Conservation (phyloP, 1,139 yeast species). For the Geotrichum reessii region DNA sequence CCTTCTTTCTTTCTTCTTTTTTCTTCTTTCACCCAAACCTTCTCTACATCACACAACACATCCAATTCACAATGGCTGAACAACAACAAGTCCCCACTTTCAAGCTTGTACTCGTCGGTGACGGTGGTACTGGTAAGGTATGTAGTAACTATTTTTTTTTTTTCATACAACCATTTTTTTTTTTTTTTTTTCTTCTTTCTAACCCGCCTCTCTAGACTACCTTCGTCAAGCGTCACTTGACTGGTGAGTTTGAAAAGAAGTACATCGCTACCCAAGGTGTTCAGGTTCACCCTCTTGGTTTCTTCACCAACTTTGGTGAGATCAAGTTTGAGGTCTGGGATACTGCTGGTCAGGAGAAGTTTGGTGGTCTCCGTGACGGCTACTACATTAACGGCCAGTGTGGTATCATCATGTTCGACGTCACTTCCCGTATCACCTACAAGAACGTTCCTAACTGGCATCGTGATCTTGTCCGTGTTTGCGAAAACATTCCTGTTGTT, state of each 20-base stretch:
- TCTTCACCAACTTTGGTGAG: constrained; percentile 98
- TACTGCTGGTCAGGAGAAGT: constrained; percentile 99
- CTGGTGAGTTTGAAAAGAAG: constrained; percentile 99
- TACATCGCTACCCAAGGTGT: constrained; percentile 99
- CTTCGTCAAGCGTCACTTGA: constrained; percentile 98
- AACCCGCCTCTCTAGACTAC: constrained; percentile 57
- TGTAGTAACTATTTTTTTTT: constrained; percentile 26
- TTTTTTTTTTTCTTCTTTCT: neutral
- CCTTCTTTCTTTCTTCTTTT: constrained; percentile 1
- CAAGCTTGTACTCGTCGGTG: constrained; percentile 97
- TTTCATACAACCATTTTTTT: neutral
- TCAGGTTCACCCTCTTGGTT: constrained; percentile 97
- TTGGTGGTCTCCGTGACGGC: constrained; percentile 99
- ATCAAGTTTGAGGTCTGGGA: constrained; percentile 99
- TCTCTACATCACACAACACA: neutral
- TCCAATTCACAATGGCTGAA: constrained; percentile 43
- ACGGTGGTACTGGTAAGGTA: constrained; percentile 99
- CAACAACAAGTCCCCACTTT: constrained; percentile 84
- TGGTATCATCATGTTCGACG: constrained; percentile 99
- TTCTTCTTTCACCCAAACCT: neutral
- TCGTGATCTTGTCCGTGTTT: constrained; percentile 93
- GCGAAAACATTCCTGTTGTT: constrained; percentile 99
- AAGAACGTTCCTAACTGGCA: constrained; percentile 99
- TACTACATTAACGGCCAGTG: constrained; percentile 99
- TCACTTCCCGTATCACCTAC: constrained; percentile 97